A percentile compares a stretch with the other conserved stretches of the same genome.
Evolutionary conservation across 2,329 filamentous ascomycete genomes (phyloP).

Genomic region (Aspergillus sp.): DNA sequence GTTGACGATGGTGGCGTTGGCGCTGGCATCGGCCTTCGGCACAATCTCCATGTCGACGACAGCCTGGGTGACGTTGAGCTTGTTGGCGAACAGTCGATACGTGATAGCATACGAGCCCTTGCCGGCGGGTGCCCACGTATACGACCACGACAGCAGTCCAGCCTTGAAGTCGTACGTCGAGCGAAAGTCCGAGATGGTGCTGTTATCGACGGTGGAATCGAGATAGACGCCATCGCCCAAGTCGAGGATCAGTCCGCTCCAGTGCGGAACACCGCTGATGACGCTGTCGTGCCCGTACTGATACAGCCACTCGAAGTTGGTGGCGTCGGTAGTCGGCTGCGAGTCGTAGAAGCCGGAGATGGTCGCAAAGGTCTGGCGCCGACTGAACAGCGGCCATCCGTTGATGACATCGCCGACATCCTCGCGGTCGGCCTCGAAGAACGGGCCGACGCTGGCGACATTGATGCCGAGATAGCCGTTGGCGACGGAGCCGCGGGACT

Average conservation of each 20-base stretch:
- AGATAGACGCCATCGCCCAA: slow-evolving; percentile 54
- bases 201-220: slow-evolving; percentile 58
- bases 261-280: slow-evolving; percentile 69
- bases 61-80: slow-evolving; percentile 60
- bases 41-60: slow-evolving; percentile 60
- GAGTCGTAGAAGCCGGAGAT: slow-evolving; percentile 65
- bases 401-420: slow-evolving; percentile 55
- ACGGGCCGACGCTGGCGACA: slow-evolving; percentile 60
- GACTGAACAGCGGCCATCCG: slow-evolving; percentile 66
- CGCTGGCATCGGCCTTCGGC: slow-evolving; percentile 45
- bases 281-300: slow-evolving; percentile 70
- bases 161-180: slow-evolving; percentile 62
- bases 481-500: slow-evolving; percentile 58
- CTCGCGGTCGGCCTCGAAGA: slow-evolving; percentile 57
- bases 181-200: slow-evolving; percentile 59
- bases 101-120: slow-evolving; percentile 54
- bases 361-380: slow-evolving; percentile 64
- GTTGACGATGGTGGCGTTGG: slow-evolving; percentile 60
- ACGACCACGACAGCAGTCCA: slow-evolving; percentile 63
- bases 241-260: slow-evolving; percentile 59
- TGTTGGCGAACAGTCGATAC: slow-evolving; percentile 67
- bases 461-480: slow-evolving; percentile 66
- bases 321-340: slow-evolving; percentile 56
- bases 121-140: slow-evolving; percentile 61
- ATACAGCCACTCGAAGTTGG: slow-evolving; percentile 66